Evolutionary conservation across 2,329 filamentous ascomycete species (phyloP).

Genomic region (Eutypa lata): DNA sequence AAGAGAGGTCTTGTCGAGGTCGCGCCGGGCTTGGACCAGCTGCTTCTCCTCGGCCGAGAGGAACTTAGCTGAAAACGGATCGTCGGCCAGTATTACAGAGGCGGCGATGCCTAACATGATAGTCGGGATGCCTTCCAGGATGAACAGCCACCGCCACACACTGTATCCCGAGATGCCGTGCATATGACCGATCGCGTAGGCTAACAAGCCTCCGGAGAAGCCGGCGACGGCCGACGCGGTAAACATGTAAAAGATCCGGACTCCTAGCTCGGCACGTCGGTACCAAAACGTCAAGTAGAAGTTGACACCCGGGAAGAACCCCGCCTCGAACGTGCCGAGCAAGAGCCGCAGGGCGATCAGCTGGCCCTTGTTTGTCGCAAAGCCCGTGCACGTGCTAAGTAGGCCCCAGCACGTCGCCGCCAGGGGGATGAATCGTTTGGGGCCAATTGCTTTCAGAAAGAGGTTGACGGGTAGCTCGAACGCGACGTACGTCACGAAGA

Average conservation of each 20-base stretch:
- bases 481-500: too few species aligned
- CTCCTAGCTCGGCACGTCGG: conserved; percentile 23
- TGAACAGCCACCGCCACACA: conserved; percentile 45
- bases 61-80: too few species aligned
- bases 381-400: conserved; percentile 22
- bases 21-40: too few species aligned
- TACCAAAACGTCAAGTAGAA: conserved; percentile 29
- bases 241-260: conserved; percentile 26
- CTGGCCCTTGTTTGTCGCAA: conserved; percentile 26
- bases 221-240: conserved; percentile 59
- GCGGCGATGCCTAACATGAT: conserved; percentile 54
- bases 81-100: conserved; percentile 39
- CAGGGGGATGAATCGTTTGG: too few species aligned
- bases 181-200: conserved; percentile 41
- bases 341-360: conserved; percentile 27
- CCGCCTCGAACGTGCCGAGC: conserved; percentile 30
- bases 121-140: conserved; percentile 56
- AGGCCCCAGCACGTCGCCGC: too few species aligned
- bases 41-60: too few species aligned
- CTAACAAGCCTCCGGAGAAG: conserved; percentile 53
- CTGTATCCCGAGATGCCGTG: conserved; percentile 43
- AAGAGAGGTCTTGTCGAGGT: too few species aligned
- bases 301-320: conserved; percentile 27
- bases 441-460: too few species aligned
- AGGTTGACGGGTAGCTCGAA: too few species aligned